A percentile compares a stretch with the other conserved stretches of the same genome.
These are phyloP conservation scores for Aspergillus aculeatus DNA, from an alignment of 2,329 filamentous ascomycete species.

Conservation along the genomic window DNA sequence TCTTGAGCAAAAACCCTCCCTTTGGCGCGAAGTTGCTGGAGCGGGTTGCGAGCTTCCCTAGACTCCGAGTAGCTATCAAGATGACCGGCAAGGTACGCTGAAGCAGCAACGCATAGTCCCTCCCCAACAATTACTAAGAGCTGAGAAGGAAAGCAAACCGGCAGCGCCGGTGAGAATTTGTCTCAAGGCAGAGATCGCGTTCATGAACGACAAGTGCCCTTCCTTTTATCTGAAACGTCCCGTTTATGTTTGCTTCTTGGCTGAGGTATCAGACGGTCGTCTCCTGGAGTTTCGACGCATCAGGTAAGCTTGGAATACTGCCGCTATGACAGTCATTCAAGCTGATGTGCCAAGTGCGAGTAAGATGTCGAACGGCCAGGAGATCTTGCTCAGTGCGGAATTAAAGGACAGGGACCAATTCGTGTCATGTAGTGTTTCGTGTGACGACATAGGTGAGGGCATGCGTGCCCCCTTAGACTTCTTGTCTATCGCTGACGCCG, in stretches of 20 bases:
- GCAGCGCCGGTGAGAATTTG: slow-evolving; percentile 55
- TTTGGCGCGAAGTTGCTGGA: slow-evolving; percentile 72
- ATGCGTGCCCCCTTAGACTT: too few species aligned
- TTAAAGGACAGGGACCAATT: slow-evolving; percentile 56
- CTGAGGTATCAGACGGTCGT: slow-evolving; percentile 66
- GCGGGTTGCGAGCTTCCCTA: slow-evolving; percentile 69
- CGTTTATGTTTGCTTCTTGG: slow-evolving; percentile 71
- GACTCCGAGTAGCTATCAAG: slow-evolving; percentile 56
- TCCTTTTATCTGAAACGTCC: slow-evolving; percentile 63
- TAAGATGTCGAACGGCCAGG: slow-evolving; percentile 62
- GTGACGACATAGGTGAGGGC: slow-evolving; percentile 71
- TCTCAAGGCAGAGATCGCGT: slow-evolving; percentile 67
- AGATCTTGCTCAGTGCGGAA: slow-evolving; percentile 59
- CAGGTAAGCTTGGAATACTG: slow-evolving; percentile 41
- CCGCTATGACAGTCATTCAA: slow-evolving; percentile 19
- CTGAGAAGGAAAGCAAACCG: slow-evolving; percentile 28
- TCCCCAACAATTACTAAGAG: slow-evolving; percentile 10
- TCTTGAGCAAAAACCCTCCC: slow-evolving; percentile 76
- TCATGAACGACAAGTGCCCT: slow-evolving; percentile 64
- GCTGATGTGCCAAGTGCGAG: slow-evolving; percentile 52
- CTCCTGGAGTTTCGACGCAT: slow-evolving; percentile 68
- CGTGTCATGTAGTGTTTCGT: slow-evolving; percentile 71
- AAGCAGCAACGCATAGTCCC: slow-evolving; percentile 27
- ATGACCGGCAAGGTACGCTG: slow-evolving; percentile 47
- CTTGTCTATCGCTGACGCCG: slow-evolving; percentile 12